Conservation (phyloP, 1,139 yeast genomes). For the Diutina siamensis region DNA sequence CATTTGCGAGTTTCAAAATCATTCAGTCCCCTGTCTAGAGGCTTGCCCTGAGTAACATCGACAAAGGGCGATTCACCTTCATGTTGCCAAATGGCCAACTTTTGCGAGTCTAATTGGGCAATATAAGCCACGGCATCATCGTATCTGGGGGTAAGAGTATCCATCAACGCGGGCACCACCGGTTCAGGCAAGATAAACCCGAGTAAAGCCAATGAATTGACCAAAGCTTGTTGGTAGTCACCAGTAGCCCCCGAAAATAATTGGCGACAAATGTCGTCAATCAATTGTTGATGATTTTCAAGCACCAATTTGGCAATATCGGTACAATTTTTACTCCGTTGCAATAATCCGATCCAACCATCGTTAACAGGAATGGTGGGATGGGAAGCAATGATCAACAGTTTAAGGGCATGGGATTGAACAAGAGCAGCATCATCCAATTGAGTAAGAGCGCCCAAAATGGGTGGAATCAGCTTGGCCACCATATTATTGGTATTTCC, state of each 20-base stretch:
- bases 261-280: slow-evolving; percentile 23
- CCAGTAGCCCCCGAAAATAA: slow-evolving; percentile 11
- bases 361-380: slow-evolving; percentile 27
- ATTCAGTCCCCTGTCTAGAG: slow-evolving; percentile 49
- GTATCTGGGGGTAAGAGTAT: slow-evolving; percentile 30
- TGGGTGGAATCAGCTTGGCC: slow-evolving; percentile 20
- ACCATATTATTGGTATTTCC: background rate
- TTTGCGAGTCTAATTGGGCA: slow-evolving; percentile 15
- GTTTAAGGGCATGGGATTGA: slow-evolving; percentile 21
- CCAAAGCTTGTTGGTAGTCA: slow-evolving; percentile 31
- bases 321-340: slow-evolving; percentile 32
- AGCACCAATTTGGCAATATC: slow-evolving; percentile 37
- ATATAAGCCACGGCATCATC: slow-evolving; percentile 19
- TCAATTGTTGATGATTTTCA: slow-evolving; percentile 18
- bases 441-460: slow-evolving; percentile 36
- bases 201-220: slow-evolving; percentile 49
- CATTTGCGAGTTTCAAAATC: slow-evolving; percentile 82
- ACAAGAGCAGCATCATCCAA: slow-evolving; percentile 16
- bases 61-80: slow-evolving; percentile 60
- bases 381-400: slow-evolving; percentile 50
- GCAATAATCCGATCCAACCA: slow-evolving; percentile 76
- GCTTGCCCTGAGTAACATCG: slow-evolving; percentile 42
- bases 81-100: slow-evolving; percentile 53
- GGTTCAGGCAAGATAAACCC: slow-evolving; percentile 59
- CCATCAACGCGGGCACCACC: slow-evolving; percentile 41